Percentiles rank a stretch among this genome's conserved stretches.
phyloP scores from a whole-genome alignment of 2,329 filamentous ascomycete genomes.

The Fusarium nurragi region DNA sequence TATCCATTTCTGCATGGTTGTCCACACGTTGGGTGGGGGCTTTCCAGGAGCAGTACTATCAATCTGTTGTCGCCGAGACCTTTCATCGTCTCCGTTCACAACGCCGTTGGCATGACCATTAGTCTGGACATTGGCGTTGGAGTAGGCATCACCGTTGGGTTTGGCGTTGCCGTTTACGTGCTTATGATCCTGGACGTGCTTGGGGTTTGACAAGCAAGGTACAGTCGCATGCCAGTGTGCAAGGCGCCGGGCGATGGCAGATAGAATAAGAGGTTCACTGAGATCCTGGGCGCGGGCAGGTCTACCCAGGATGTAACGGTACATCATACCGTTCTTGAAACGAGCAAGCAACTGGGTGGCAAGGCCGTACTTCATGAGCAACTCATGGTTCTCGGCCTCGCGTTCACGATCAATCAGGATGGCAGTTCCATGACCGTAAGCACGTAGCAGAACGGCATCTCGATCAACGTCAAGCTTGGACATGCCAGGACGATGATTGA shows the following conservation, averaged over 20 bases:
- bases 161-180: conserved; percentile 52
- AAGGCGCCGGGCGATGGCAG: conserved; percentile 82
- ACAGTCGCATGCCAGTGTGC: conserved; percentile 91
- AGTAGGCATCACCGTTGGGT: conserved; percentile 26
- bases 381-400: conserved; percentile 80
- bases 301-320: conserved; percentile 85
- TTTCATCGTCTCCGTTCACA: conserved; percentile 43
- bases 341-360: conserved; percentile 88
- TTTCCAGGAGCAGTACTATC: conserved; percentile 69
- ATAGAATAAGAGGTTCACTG: conserved; percentile 77
- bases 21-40: conserved; percentile 89
- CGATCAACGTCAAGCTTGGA: conserved; percentile 79
- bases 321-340: conserved; percentile 96
- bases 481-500: conserved; percentile 72
- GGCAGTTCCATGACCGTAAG: conserved; percentile 94
- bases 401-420: conserved; percentile 95
- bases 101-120: conserved; percentile 45
- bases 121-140: conserved; percentile 50
- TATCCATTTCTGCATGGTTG: conserved; percentile 96
- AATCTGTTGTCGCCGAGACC: conserved; percentile 53
- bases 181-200: conserved; percentile 29
- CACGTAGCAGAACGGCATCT: conserved; percentile 87
- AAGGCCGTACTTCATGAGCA: conserved; percentile 83
- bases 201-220: conserved; percentile 61
- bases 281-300: conserved; percentile 85